A percentile compares a stretch with the other conserved stretches of the same genome.
Conservation (phyloP, 331 rosid genomes). For the Arachis monticola region DNA sequence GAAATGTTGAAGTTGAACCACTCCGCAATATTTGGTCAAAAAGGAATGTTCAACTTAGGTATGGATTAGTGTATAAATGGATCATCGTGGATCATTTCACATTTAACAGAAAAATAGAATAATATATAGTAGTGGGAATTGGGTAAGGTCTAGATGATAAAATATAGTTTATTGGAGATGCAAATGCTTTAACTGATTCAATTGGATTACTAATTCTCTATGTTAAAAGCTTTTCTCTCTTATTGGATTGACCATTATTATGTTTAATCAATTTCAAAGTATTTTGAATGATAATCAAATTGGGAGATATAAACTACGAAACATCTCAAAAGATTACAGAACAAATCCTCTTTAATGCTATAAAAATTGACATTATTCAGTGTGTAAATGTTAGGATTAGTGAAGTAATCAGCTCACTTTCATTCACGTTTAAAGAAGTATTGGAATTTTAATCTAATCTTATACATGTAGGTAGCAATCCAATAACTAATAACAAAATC, state of each 20-base stretch:
- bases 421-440: too few species aligned
- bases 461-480: too few species aligned
- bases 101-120: constrained; percentile 8
- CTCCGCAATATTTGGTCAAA: constrained; percentile 55
- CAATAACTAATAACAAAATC: too few species aligned
- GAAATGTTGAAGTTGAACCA: constrained; percentile 27
- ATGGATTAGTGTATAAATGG: constrained; percentile 46
- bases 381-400: too few species aligned
- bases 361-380: too few species aligned
- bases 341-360: too few species aligned
- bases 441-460: too few species aligned
- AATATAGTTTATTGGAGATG: constrained; percentile 26
- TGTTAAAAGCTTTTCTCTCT: constrained; percentile 13
- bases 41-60: constrained; percentile 44
- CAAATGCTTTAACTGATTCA: constrained; percentile 1
- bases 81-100: constrained; percentile 42
- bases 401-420: too few species aligned
- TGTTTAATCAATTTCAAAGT: neutral
- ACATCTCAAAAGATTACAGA: constrained; percentile 33
- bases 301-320: constrained; percentile 30
- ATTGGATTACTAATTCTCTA: constrained; percentile 16
- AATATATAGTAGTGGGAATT: constrained; percentile 1
- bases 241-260: constrained; percentile 39
- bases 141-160: constrained; percentile 1
- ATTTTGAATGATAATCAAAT: constrained; percentile 32